Evolutionary conservation across 345 rosid species (phyloP).

Genomic region (Corchorus olitorius): DNA sequence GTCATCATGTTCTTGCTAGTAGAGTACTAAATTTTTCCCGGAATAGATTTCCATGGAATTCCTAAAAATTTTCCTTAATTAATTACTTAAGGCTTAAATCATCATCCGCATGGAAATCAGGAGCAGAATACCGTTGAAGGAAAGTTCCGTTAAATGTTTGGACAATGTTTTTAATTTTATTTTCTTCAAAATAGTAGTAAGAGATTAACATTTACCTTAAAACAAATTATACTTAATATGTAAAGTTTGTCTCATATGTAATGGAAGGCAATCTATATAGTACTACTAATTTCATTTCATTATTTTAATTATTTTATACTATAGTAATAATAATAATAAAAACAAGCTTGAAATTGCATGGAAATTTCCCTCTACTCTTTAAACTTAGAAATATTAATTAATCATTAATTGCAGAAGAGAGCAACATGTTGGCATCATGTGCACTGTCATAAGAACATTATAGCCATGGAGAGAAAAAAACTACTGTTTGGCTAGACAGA

Average conservation of each 20-base stretch:
- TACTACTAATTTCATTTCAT: background rate
- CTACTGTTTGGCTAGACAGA: background rate
- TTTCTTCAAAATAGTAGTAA: background rate
- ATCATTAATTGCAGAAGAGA: background rate
- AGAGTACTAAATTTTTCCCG: background rate
- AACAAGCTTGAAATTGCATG: background rate
- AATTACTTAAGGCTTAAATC: conserved; percentile 17
- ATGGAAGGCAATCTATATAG: background rate
- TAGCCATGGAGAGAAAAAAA: no score
- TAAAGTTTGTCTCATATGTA: conserved; percentile 19
- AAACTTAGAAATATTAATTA: no score
- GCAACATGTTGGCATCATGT: conserved; percentile 1
- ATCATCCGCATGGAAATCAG: conserved; percentile 20
- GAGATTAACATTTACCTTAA: background rate
- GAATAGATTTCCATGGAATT: background rate
- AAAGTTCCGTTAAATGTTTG: conserved; percentile 23
- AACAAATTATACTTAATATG: background rate
- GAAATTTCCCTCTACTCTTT: background rate
- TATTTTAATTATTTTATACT: background rate
- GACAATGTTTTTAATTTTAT: background rate
- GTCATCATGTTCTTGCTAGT: background rate
- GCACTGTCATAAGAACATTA: background rate
- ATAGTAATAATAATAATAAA: background rate
- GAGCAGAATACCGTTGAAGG: conserved; percentile 52
- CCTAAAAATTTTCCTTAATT: background rate